A percentile compares a stretch with the other conserved stretches of the same genome.
Evolutionary conservation across 345 rosid genomes (phyloP).

Genomic region (Camelina hispida): DNA sequence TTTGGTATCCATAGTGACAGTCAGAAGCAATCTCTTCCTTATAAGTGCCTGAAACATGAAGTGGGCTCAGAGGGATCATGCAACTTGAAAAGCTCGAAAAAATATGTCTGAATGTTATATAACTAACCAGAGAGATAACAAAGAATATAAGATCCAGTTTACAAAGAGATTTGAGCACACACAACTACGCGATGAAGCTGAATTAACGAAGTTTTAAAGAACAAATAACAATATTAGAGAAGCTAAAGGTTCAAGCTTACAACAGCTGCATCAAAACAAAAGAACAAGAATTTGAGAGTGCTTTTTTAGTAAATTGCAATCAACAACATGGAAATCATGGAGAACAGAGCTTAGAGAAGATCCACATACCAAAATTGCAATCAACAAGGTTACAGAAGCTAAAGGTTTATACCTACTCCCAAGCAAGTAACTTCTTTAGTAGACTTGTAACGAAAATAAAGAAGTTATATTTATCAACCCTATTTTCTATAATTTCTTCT

Average conservation of each 20-base stretch:
- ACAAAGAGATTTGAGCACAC: background rate
- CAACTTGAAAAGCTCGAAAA: background rate
- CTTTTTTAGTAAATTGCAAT: background rate
- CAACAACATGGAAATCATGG: background rate
- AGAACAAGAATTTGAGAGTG: background rate
- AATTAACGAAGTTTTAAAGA: background rate
- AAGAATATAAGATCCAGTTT: background rate
- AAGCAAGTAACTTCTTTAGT: too few relatives aligned
- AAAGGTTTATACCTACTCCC: too few relatives aligned
- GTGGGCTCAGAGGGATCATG: background rate
- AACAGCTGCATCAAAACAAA: background rate
- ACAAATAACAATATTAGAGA: background rate
- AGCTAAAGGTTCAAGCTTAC: background rate
- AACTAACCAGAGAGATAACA: background rate
- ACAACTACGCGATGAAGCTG: background rate
- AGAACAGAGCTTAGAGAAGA: background rate
- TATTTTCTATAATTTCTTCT: too few relatives aligned
- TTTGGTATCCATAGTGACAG: background rate
- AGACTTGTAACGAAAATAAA: too few relatives aligned
- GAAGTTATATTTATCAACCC: too few relatives aligned
- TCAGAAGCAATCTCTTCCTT: background rate
- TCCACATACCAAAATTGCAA: background rate
- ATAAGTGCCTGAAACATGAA: background rate
- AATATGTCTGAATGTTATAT: background rate
- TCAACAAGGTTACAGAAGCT: background rate